These are phyloP conservation scores for Euclidium syriacum DNA, from an alignment of 345 rosid genomes.

Conservation along the genomic window DNA sequence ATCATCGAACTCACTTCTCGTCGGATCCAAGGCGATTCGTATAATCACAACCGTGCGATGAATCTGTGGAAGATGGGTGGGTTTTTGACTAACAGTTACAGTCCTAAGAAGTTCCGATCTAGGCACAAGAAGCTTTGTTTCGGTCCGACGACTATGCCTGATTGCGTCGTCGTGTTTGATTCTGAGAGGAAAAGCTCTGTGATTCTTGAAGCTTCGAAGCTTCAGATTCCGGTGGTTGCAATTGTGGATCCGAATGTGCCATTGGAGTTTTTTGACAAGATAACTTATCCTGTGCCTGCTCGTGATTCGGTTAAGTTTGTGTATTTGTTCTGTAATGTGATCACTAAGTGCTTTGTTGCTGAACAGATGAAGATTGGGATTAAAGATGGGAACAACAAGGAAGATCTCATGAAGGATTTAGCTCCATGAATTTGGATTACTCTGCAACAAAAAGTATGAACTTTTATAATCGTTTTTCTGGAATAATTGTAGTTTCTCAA, in stretches of 20 bases:
- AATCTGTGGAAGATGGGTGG: conserved; percentile 81
- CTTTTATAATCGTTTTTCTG: conserved; percentile 1
- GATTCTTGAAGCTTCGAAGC: conserved; percentile 63
- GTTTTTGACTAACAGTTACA: conserved; percentile 74
- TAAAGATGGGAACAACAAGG: conserved; percentile 11
- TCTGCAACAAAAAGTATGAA: conserved; percentile 4
- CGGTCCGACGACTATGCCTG: conserved; percentile 78
- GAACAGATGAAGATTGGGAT: conserved; percentile 61
- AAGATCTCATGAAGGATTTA: conserved; percentile 1
- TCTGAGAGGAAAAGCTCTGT: conserved; percentile 86
- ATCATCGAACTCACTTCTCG: conserved; percentile 74
- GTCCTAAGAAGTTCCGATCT: conserved; percentile 90
- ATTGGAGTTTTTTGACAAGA: conserved; percentile 60
- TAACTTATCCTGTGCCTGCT: conserved; percentile 89
- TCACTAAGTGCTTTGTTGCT: conserved; percentile 72
- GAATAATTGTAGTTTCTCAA: conserved; percentile 15
- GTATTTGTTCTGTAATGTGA: conserved; percentile 88
- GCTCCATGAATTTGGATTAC: conserved; percentile 3
- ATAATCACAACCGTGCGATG: conserved; percentile 52
- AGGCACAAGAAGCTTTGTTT: conserved; percentile 85
- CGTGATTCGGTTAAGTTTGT: conserved; percentile 92
- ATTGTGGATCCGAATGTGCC: conserved; percentile 85
- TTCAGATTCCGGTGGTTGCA: conserved; percentile 89
- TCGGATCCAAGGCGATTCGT: conserved; percentile 48
- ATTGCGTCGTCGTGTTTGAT: conserved; percentile 84